Conservation (phyloP, 352 stramenopile species). For the Globisporangium nodosum region DNA sequence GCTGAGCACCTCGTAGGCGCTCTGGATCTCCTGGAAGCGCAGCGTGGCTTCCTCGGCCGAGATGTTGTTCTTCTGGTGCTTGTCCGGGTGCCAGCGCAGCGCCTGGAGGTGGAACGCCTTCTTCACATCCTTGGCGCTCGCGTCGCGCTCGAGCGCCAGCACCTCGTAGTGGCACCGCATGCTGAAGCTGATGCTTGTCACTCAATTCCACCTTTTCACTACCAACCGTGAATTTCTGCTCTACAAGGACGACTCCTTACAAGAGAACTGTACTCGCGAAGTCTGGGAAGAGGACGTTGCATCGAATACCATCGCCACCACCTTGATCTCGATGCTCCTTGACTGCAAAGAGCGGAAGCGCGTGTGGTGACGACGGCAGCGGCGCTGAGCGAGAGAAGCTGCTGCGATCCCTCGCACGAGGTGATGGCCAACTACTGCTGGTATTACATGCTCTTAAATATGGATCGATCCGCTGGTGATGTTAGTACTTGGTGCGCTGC, state of each 20-base stretch:
- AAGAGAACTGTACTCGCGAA: no score
- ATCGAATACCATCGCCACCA: no score
- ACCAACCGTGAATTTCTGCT: no score
- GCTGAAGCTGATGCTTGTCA: neutral
- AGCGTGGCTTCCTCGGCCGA: constrained; percentile 69
- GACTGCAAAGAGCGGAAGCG: no score
- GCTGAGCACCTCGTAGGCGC: constrained; percentile 82
- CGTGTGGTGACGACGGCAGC: no score
- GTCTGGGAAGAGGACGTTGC: no score
- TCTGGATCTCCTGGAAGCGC: constrained; percentile 84
- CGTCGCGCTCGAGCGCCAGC: constrained; percentile 56
- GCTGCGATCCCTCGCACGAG: no score
- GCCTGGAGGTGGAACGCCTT: constrained; percentile 74
- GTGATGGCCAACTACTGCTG: neutral
- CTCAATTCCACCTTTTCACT: neutral
- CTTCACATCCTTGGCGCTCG: constrained; percentile 53
- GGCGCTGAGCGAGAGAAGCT: no score
- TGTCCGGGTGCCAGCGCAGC: constrained; percentile 83
- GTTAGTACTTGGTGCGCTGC: no score
- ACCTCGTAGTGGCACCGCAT: constrained; percentile 87
- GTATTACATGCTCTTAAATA: neutral
- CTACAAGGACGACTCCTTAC: no score
- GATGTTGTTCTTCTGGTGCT: constrained; percentile 71
- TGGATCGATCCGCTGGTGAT: neutral
- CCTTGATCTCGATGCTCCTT: no score